Conservation (phyloP, 305 asterid genomes). For the Fraxinus nigra region DNA sequence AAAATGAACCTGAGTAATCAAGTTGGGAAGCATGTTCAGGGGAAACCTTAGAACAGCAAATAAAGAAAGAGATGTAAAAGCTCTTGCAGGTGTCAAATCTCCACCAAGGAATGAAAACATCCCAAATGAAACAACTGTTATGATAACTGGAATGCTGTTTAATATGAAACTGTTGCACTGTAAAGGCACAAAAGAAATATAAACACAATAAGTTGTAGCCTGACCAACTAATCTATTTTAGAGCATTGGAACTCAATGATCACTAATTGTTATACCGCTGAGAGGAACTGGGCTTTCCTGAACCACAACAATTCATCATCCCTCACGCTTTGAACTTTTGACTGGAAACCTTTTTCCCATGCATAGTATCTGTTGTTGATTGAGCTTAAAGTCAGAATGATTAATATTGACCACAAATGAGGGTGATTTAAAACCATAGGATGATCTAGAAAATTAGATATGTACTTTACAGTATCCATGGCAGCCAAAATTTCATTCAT, state of each 20-base stretch:
- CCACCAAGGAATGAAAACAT: constrained; percentile 82
- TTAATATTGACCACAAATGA: constrained; percentile 13
- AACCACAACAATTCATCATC: constrained; percentile 76
- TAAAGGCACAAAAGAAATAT: constrained; percentile 25
- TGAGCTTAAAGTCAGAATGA: constrained; percentile 20
- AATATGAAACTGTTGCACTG: constrained; percentile 87
- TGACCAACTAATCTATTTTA: neutral
- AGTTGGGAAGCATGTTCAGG: constrained; percentile 80
- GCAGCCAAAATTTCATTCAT: constrained; percentile 93
- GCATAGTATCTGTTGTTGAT: constrained; percentile 64
- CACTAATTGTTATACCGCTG: constrained; percentile 59
- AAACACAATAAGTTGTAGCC: constrained; percentile 17
- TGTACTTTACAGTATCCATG: constrained; percentile 96
- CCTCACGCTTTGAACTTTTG: constrained; percentile 63
- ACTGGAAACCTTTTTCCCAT: constrained; percentile 84
- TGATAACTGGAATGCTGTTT: constrained; percentile 87
- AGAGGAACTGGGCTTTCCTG: constrained; percentile 69
- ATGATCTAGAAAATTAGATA: constrained; percentile 5
- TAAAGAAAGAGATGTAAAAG: constrained; percentile 87
- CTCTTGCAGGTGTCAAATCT: constrained; percentile 87
- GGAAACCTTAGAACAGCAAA: constrained; percentile 75
- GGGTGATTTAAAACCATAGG: constrained; percentile 4
- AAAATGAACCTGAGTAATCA: constrained; percentile 79
- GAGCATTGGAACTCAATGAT: neutral
- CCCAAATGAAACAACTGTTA: constrained; percentile 83